Percentiles rank a stretch among this genome's conserved stretches.
phyloP scores from a whole-genome alignment of 2,329 filamentous ascomycete genomes.

The Colletotrichum sp. region DNA sequence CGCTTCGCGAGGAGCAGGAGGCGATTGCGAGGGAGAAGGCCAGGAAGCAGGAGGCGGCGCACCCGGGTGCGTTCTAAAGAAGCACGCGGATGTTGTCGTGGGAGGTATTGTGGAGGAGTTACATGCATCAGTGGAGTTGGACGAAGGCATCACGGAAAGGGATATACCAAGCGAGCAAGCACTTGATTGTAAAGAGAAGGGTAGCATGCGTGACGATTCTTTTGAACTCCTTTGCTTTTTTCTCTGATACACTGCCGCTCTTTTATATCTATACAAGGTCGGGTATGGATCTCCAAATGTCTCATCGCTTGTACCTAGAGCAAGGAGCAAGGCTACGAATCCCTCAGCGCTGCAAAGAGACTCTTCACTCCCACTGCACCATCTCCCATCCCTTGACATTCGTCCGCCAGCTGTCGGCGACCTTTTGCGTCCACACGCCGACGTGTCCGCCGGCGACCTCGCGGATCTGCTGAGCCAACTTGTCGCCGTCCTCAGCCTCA shows the following conservation, averaged over 20 bases:
- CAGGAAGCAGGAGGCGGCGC: slow-evolving; percentile 27
- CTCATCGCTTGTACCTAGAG: neutral
- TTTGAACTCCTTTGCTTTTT: neutral
- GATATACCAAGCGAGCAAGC: neutral
- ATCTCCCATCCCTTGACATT: slow-evolving; percentile 29
- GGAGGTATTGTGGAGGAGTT: neutral
- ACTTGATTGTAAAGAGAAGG: neutral
- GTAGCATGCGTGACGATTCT: neutral
- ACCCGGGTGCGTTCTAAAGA: neutral
- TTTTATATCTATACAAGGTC: neutral
- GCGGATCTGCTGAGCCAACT: slow-evolving; percentile 6
- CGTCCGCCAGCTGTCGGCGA: slow-evolving; percentile 27
- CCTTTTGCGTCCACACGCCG: slow-evolving; percentile 21
- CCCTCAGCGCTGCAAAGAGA: neutral
- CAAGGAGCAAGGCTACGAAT: neutral
- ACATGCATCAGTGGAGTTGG: neutral
- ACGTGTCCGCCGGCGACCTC: slow-evolving; percentile 1
- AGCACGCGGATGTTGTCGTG: neutral
- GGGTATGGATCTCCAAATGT: neutral
- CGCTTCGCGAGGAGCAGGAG: slow-evolving; percentile 68
- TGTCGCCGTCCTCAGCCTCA: slow-evolving; percentile 4
- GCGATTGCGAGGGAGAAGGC: slow-evolving; percentile 45
- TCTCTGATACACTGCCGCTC: neutral
- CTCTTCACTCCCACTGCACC: slow-evolving; percentile 26
- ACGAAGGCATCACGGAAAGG: neutral